Conservation (phyloP, 176 grass and related monocot species). For the Musa schizocarpa region DNA sequence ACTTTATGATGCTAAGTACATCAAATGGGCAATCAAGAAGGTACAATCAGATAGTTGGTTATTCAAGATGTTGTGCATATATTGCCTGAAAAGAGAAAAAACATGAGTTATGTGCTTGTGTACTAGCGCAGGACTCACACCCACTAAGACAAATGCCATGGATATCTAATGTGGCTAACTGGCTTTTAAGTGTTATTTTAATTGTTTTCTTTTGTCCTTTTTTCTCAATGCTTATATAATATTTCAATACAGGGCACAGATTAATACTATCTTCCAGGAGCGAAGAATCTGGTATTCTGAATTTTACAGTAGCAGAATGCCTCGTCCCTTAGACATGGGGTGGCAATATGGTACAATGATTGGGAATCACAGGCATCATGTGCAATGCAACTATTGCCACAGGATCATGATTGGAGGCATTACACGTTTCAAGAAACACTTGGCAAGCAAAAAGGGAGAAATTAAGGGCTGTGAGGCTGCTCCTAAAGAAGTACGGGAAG, state of each 20-base stretch:
- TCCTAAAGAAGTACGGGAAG: slow-evolving; percentile 25
- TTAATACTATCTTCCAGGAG: not conserved
- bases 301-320: not conserved
- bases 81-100: too few species aligned
- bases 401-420: slow-evolving; percentile 26
- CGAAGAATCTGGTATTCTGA: not conserved
- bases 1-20: too few species aligned
- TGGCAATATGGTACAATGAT: slow-evolving; percentile 26
- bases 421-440: slow-evolving; percentile 29
- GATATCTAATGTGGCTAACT: too few species aligned
- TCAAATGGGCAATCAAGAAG: too few species aligned
- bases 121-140: too few species aligned
- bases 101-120: too few species aligned
- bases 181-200: not conserved
- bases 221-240: not conserved
- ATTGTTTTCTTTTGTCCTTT: not conserved
- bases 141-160: too few species aligned
- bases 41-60: too few species aligned
- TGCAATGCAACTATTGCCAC: slow-evolving; percentile 25
- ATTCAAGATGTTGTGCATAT: too few species aligned
- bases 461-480: slow-evolving; percentile 25
- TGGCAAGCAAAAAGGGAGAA: slow-evolving; percentile 26
- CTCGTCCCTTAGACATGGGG: slow-evolving; percentile 19
- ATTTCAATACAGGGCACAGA: not conserved
- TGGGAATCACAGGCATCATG: slow-evolving; percentile 21